phyloP scores from a whole-genome alignment of 805 yeast genomes.

The Wickerhamomyces tratensis region DNA sequence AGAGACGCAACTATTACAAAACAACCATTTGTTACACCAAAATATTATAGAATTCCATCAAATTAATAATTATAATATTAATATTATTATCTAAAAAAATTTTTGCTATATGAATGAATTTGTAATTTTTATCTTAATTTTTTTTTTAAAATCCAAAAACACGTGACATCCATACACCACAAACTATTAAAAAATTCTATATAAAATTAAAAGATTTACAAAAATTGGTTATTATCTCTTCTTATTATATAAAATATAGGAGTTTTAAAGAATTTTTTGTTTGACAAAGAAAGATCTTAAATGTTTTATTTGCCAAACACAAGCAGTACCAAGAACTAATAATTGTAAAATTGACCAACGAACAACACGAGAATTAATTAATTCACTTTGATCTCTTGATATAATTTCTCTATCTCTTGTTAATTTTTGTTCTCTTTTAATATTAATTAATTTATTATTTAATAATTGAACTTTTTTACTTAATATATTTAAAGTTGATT shows the following conservation, averaged over 20 bases:
- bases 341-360: conserved; percentile 70
- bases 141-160: too few relatives aligned
- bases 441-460: conserved; percentile 44
- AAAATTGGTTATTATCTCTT: too few relatives aligned
- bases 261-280: conserved; percentile 57
- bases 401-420: conserved; percentile 60
- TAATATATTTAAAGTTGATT: too few relatives aligned
- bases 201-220: too few relatives aligned
- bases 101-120: too few relatives aligned
- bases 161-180: too few relatives aligned
- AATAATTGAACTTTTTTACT: conserved; percentile 38
- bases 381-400: conserved; percentile 73
- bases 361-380: conserved; percentile 63
- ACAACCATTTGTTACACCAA: conserved; percentile 75
- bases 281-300: conserved; percentile 77
- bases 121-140: too few relatives aligned
- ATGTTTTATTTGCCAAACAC: conserved; percentile 69
- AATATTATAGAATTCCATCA: conserved; percentile 43
- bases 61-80: too few relatives aligned
- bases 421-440: conserved; percentile 55
- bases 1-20: conserved; percentile 70
- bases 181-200: too few relatives aligned
- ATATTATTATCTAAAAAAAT: too few relatives aligned
- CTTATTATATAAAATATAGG: too few relatives aligned
- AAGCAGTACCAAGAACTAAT: conserved; percentile 53